These are phyloP conservation scores for Nemophila menziesii DNA, from an alignment of 257 asterid species.

Conservation along the genomic window DNA sequence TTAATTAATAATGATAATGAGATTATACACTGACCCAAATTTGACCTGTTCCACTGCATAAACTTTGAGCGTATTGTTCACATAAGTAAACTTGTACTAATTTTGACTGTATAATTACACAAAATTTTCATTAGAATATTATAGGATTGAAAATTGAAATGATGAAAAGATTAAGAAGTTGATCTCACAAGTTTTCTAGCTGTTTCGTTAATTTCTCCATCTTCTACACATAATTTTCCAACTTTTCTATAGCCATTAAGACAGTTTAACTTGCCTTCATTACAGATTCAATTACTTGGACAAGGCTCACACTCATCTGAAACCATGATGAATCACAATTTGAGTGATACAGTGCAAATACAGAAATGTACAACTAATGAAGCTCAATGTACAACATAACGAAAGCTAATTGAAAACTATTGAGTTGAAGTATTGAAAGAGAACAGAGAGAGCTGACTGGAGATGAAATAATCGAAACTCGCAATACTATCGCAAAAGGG, in stretches of 20 bases:
- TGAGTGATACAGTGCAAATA: no score
- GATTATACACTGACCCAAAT: slow-evolving; percentile 52
- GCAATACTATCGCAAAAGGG: slow-evolving; percentile 48
- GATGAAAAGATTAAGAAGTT: slow-evolving; percentile 4
- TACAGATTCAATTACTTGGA: slow-evolving; percentile 65
- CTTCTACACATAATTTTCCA: slow-evolving; percentile 67
- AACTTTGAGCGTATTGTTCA: slow-evolving; percentile 50
- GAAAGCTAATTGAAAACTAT: not conserved
- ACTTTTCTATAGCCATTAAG: slow-evolving; percentile 43
- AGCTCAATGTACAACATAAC: not conserved
- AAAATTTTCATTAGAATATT: slow-evolving; percentile 13
- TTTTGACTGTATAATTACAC: slow-evolving; percentile 55
- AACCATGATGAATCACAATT: no score
- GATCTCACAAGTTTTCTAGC: slow-evolving; percentile 51
- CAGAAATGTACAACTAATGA: not conserved
- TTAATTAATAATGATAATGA: not conserved
- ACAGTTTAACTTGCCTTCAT: slow-evolving; percentile 68
- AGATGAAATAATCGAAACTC: slow-evolving; percentile 24
- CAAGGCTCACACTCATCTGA: slow-evolving; percentile 77
- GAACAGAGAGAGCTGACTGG: slow-evolving; percentile 30
- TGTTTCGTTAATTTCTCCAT: slow-evolving; percentile 47
- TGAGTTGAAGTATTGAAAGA: not conserved
- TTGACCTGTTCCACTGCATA: slow-evolving; percentile 59
- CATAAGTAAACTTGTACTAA: slow-evolving; percentile 48
- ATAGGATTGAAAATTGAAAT: not conserved